Base-by-base conservation (phyloP, 257 asterid species). In the Fraxinus americana region DNA sequence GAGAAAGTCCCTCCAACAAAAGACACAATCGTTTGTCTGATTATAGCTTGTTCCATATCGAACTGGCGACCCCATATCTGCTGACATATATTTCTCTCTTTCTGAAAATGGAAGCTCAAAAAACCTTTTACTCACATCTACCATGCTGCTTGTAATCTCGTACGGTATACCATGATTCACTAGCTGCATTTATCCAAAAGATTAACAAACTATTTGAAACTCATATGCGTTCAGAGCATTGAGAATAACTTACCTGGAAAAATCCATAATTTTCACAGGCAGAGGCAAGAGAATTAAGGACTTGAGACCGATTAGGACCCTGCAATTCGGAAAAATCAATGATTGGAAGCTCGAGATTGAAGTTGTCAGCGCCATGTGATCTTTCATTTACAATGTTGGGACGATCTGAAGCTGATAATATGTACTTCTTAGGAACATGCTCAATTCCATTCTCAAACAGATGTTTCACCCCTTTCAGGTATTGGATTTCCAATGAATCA, bases 11-110 rank as follows among this genome's bases (percentile, higher is more conserved):
- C 99, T 87, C 99, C 99, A 95, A 72, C 94, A 87, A 78, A 88
- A 93, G 1, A 93, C 97, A 17, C 90, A 92, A 35, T 95, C 99
- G 30, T 81, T 88, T 11, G 81, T 87, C 85, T 95, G 98, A 77
- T 95, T 95, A 82, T 90, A 95, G 82, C 99, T 95, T 2, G 99
- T 95, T 32, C 99, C 99, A 70, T 88, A 95, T 10, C 99, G 86
- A 0, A 93, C 97, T 0, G 94, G 87, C 2, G 92, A 78, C 35
- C 57, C 82, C 81, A 86, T 78, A 39, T 95, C 97, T 0, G 89
- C 59, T 6, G 94, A 83, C 99, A 95, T 95, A 70, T 90, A 91
- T 75, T 90, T 95, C 88, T 91, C 97, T 52, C 97, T 90, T 39
- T 93, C 97, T 5, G 83, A 43, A 0, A 86, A 69, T 0, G 98